These are phyloP conservation scores for Verticillium zaregamsianum DNA, from an alignment of 2,329 filamentous ascomycete species.

Conservation along the genomic window DNA sequence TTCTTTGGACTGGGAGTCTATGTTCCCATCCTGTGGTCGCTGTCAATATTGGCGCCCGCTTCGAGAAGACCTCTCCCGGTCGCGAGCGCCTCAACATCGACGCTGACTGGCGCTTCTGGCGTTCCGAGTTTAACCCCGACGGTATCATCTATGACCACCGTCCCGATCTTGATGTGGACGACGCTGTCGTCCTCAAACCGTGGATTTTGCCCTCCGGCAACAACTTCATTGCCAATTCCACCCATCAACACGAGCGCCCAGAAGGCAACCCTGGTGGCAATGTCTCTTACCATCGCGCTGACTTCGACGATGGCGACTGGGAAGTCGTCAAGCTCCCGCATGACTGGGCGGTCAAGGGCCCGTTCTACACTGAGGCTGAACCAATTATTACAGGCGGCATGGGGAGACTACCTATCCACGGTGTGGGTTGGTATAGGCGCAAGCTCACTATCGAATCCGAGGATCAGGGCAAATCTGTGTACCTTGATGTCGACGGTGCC, in stretches of 20 bases:
- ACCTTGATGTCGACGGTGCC: constrained; percentile 45
- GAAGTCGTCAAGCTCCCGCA: constrained; percentile 37
- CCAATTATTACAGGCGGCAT: constrained; percentile 32
- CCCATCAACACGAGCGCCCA: constrained; percentile 24
- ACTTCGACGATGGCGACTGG: constrained; percentile 37
- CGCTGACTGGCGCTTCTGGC: constrained; percentile 32
- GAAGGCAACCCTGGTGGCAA: constrained; percentile 20
- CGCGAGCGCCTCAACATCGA: constrained; percentile 27
- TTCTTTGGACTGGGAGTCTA: no score
- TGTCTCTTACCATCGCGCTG: constrained; percentile 24
- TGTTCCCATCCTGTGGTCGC: no score
- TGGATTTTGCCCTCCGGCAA: constrained; percentile 39
- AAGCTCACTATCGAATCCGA: constrained; percentile 24
- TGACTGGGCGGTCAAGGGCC: constrained; percentile 45
- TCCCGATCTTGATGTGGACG: constrained; percentile 12
- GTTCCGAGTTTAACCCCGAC: constrained; percentile 30
- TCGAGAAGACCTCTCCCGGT: background rate
- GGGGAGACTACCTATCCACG: constrained; percentile 43
- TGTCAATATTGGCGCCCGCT: no score
- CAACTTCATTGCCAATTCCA: constrained; percentile 28
- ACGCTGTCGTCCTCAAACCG: constrained; percentile 25
- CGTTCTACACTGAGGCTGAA: constrained; percentile 31
- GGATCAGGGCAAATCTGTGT: constrained; percentile 33
- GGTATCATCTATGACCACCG: constrained; percentile 21
- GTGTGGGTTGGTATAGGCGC: constrained; percentile 49